Base-by-base conservation (phyloP, 441 rosid genomes). In the Pelargonium citronellum region DNA sequence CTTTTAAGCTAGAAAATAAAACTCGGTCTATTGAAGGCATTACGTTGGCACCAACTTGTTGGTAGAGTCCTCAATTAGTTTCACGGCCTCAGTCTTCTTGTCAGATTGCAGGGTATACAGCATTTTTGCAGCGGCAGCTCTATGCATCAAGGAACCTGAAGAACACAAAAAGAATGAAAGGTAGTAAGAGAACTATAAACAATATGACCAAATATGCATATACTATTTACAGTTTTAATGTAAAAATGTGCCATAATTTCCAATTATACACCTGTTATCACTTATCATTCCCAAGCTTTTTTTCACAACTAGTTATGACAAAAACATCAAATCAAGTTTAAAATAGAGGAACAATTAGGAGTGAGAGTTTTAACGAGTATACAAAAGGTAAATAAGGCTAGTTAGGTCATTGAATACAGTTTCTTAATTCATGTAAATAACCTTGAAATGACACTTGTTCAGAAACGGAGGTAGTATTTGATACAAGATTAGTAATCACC, bases 51-150 rank as follows among this genome's bases (percentile, higher is more conserved):
- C 79, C 60, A 79, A 64, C 57, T 78, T 81, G 77, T 87, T 89
- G 72, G 84, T 69, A 24, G 96, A 89, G 78, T 90, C 96, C 83
- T 95, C 99, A 74, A 92, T 87, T 74, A 91, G 79, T 74, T 86
- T 86, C 78, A 89, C 69, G 71, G 98, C 98, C 75, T 89, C 96
- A 4, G 82, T 66, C 83, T 89, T 87, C 81, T 83, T 87, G 81
- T 76, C 79, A 53, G 94, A 87, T 78, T 90, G 96, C 76, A 95
- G 81, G 68, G 85, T 78, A 78, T 61, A 76, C 22, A 91, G 65
- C 96, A 92, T 92, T 83, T 95, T 98, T 19, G 99, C 96, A 71
- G 81, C 95, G 57, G 98, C 97, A 62, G 88, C 94, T 80, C 96
- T 95, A 83, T 95, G 99, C 94, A 86, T 87, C 88, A 95, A 87